Evolutionary conservation across 202 grass and related monocot species (phyloP), one percentile per base, ranked within the genome.

Genomic region (Bolboschoenoplectus hybrid): DNA sequence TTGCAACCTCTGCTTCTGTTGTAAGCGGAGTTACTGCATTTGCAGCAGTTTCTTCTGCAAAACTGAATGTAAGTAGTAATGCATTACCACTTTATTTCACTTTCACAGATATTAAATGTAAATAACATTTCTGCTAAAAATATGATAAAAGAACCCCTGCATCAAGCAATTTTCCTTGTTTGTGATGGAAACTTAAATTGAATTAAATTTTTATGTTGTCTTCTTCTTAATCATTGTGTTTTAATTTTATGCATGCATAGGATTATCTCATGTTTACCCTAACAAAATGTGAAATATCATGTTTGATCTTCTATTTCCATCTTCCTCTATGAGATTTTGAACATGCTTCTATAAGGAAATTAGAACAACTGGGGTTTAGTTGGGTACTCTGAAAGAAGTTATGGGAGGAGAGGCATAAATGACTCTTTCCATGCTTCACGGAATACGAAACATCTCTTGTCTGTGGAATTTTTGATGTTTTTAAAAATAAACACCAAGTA

Each of bases 1-100:
- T 99, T 81, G 83, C 77, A 87, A 99, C 93, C 62, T 94, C 97
- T 82, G 90, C 93, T 87, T 94, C 97, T 63, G 94, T 99, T 47
- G 89, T 97, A 53, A 88, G 83, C 1, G 97, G 97, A 87, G 77
- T 97, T 84, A 83, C 87, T 78, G 89, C 91, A 63, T 94, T 97
- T 78, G 88, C 91, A 78, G 79, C 80, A 67, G 83, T 91, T 88
- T 79, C 79, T 91, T 90, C 97, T 85, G 90, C 80, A 81, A 99
- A 94, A 88, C 72, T 99, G 75, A 91, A 94, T 82, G 97, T 99
- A 76, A 80, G 92, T 78, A 61, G 57, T 61, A 16, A 44, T 67
- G 3, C 65, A 6, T 35, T 79, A 62, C 71, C 4, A 7, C 26
- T 32, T 81, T 63, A 50, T 7, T 64, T 89, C 11, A 57, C 39